phyloP scores from a whole-genome alignment of 2,329 filamentous ascomycete species.

The Fusarium udum region DNA sequence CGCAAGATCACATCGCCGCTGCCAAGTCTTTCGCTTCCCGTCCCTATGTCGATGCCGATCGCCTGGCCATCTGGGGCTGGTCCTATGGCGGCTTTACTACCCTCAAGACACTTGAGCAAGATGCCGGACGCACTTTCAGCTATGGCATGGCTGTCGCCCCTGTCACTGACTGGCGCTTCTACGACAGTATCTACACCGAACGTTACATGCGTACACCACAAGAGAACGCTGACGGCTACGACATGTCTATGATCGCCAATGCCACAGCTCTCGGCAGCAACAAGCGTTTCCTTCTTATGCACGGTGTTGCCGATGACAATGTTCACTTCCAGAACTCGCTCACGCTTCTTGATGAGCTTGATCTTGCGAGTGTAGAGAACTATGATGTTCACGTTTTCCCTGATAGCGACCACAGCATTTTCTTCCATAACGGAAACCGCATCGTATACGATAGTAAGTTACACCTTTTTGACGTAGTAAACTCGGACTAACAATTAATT shows the following conservation, averaged over 20 bases:
- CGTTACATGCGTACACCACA: slow-evolving; percentile 97
- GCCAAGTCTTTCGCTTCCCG: slow-evolving; percentile 85
- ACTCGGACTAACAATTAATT: not conserved
- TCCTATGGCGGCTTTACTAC: slow-evolving; percentile 96
- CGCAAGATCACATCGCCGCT: slow-evolving; percentile 89
- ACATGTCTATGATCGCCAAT: slow-evolving; percentile 77
- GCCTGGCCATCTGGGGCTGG: slow-evolving; percentile 98
- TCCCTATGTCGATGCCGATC: slow-evolving; percentile 81
- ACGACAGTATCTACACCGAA: slow-evolving; percentile 94
- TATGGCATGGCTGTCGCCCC: slow-evolving; percentile 99
- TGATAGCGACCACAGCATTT: slow-evolving; percentile 94
- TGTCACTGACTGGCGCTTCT: slow-evolving; percentile 98
- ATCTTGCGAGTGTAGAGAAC: slow-evolving; percentile 84
- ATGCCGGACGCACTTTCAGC: slow-evolving; percentile 88
- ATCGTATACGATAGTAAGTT: slow-evolving; percentile 93
- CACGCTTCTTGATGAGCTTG: slow-evolving; percentile 84
- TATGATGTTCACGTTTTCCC: slow-evolving; percentile 98
- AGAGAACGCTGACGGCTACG: slow-evolving; percentile 81
- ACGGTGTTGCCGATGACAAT: slow-evolving; percentile 96
- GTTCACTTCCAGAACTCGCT: slow-evolving; percentile 97
- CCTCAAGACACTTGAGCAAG: slow-evolving; percentile 91
- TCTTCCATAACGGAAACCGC: slow-evolving; percentile 89
- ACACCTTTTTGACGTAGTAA: accelerated
- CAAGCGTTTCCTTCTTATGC: slow-evolving; percentile 93
- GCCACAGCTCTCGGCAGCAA: slow-evolving; percentile 76